Conservation (phyloP, 2,329 filamentous ascomycete species). For the Cladosporium austrohemisphaericum region DNA sequence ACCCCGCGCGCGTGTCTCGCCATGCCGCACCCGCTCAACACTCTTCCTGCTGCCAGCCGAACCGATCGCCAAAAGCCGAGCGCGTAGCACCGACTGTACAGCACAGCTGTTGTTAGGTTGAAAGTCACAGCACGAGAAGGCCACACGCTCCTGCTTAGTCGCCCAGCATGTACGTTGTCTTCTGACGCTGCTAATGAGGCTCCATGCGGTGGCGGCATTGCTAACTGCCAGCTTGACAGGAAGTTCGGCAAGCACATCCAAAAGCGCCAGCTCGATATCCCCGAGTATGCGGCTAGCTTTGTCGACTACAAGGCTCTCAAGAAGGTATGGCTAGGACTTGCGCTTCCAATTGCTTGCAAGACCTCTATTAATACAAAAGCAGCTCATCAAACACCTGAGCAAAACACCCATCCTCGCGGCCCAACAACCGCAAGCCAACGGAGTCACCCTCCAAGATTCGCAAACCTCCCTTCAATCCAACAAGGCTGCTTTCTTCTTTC, state of each 20-base stretch:
- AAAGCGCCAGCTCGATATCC: slow-evolving; percentile 97
- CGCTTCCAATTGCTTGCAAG: too few species aligned
- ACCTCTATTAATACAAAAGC: too few species aligned
- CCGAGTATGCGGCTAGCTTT: slow-evolving; percentile 98
- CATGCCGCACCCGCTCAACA: slow-evolving; percentile 5
- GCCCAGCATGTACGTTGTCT: slow-evolving; percentile 4
- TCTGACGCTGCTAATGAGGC: neutral
- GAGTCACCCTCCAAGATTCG: slow-evolving; percentile 59
- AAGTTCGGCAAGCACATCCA: slow-evolving; percentile 99
- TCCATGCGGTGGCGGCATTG: neutral
- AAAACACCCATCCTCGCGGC: slow-evolving; percentile 80
- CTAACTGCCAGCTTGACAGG: slow-evolving; percentile 50
- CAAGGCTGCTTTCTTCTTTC: slow-evolving; percentile 98
- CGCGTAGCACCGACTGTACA: neutral
- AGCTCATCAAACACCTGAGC: slow-evolving; percentile 98
- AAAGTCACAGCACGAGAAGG: neutral
- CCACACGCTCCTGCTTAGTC: neutral
- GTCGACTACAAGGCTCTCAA: slow-evolving; percentile 99
- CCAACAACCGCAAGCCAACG: slow-evolving; percentile 57
- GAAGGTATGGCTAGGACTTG: slow-evolving; percentile 63
- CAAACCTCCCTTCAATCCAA: slow-evolving; percentile 90
- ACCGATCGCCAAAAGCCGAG: slow-evolving; percentile 3
- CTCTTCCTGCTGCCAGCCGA: slow-evolving; percentile 8
- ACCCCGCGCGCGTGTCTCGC: slow-evolving; percentile 2
- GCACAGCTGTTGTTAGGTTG: neutral